Evolutionary conservation across 768 basidiomycete genomes (phyloP), one percentile per base, ranked within the genome.

Genomic region (Cystobasidium tubakii): DNA sequence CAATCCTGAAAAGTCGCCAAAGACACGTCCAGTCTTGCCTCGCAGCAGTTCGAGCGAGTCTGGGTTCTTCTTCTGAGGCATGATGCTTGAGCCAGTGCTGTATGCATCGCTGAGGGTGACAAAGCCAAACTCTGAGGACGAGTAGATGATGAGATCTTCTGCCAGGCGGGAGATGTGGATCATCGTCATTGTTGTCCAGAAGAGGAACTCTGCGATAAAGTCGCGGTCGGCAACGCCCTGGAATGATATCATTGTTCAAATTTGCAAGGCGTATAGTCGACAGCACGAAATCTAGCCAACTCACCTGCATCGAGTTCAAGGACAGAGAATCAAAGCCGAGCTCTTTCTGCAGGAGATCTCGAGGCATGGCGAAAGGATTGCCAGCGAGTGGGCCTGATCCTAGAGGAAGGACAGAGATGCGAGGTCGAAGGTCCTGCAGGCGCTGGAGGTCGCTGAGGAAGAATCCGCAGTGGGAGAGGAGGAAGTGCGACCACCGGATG

Each of bases 21-120:
- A 95, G 25, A 95, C 85, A 31, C 96, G 88, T 3, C 96, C 96
- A 36, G 90, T 86, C 82, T 99, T 99, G 77, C 96, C 96, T 73
- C 96, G 88, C 73, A 99, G 84, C 25, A 99, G 85, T 81, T 99
- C 96, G 69, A 96, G 84, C 12, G 95, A 97, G 81, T 98, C 96
- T 0, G 94, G 91, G 80, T 97, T 97, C 83, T 98, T 99, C 84
- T 99, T 98, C 81, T 98, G 96, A 4, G 96, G 96, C 96, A 99
- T 99, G 80, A 99, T 97, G 77, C 94, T 97, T 46, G 94, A 97
- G 7, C 96, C 96, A 54, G 96, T 99, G 80, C 93, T 97, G 82
- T 99, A 99, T 3, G 96, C 96, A 82, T 99, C 96, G 78, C 90
- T 93, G 79, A 98, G 82, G n/a, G 89, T 88, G 73, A 99, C 86